Evolutionary conservation across 257 asterid genomes (phyloP).

Genomic region (Buddleja alternifolia): DNA sequence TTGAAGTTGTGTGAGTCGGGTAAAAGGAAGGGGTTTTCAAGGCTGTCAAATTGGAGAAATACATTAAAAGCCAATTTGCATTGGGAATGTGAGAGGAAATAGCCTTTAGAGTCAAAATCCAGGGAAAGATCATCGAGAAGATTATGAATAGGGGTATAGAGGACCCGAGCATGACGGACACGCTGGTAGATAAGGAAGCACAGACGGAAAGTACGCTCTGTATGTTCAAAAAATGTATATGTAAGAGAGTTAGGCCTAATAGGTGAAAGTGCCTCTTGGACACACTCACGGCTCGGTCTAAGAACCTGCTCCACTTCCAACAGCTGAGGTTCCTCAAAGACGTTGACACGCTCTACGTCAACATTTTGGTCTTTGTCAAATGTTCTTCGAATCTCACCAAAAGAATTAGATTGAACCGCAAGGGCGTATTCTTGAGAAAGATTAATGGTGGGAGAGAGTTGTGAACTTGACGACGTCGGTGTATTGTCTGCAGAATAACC

Average conservation of each 20-base stretch:
- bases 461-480: conserved; percentile 66
- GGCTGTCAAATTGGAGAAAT: conserved; percentile 57
- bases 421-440: conserved; percentile 68
- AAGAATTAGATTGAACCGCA: conserved; percentile 71
- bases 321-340: conserved; percentile 47
- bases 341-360: conserved; percentile 39
- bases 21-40: conserved; percentile 63
- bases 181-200: conserved; percentile 62
- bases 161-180: conserved; percentile 53
- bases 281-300: conserved; percentile 63
- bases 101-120: conserved; percentile 44
- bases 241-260: conserved; percentile 49
- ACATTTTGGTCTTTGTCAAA: conserved; percentile 46
- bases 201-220: conserved; percentile 61
- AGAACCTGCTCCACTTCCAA: conserved; percentile 72
- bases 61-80: conserved; percentile 54
- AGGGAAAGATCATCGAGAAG: conserved; percentile 60
- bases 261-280: conserved; percentile 56
- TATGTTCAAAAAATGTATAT: conserved; percentile 64
- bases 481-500: conserved; percentile 53
- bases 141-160: conserved; percentile 60
- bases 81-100: conserved; percentile 57
- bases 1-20: conserved; percentile 50
- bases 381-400: conserved; percentile 59
- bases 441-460: conserved; percentile 80